Percentiles rank a stretch among this genome's conserved stretches.
Evolutionary conservation across 1,284 basidiomycete species (phyloP).

Genomic region (Agaricales sp.): DNA sequence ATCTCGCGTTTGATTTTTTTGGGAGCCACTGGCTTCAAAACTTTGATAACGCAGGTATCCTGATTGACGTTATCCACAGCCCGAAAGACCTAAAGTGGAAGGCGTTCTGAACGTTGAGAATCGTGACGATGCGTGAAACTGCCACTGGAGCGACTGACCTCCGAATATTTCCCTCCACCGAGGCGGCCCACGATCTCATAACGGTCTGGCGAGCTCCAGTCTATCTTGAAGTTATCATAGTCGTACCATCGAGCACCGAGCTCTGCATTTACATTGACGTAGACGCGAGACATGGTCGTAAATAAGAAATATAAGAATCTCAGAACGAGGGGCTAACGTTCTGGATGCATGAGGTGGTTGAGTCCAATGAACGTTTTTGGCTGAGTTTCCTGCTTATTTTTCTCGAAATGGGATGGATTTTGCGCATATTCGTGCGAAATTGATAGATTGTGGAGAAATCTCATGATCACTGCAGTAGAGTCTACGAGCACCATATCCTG

Average conservation of each 20-base stretch:
- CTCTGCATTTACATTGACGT: slow-evolving; percentile 34
- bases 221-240: slow-evolving; percentile 58
- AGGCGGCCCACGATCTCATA: slow-evolving; percentile 77
- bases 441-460: too few relatives aligned
- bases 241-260: slow-evolving; percentile 40
- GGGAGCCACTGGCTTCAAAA: slow-evolving; percentile 85
- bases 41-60: slow-evolving; percentile 81
- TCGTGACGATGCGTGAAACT: neutral
- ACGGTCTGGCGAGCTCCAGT: slow-evolving; percentile 69
- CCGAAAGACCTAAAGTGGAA: slow-evolving; percentile 60
- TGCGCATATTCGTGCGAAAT: too few relatives aligned
- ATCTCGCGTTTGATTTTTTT: slow-evolving; percentile 93
- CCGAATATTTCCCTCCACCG: slow-evolving; percentile 74
- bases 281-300: slow-evolving; percentile 35
- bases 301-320: slow-evolving; percentile 7
- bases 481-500: too few relatives aligned
- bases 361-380: neutral
- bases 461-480: too few relatives aligned
- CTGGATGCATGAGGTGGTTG: neutral
- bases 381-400: too few relatives aligned
- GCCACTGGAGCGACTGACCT: slow-evolving; percentile 27
- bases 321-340: neutral
- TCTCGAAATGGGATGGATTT: too few relatives aligned
- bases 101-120: slow-evolving; percentile 1
- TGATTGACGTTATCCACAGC: slow-evolving; percentile 74